These are phyloP conservation scores for Poronia punctata DNA, from an alignment of 495 filamentous ascomycete genomes.

Conservation along the genomic window DNA sequence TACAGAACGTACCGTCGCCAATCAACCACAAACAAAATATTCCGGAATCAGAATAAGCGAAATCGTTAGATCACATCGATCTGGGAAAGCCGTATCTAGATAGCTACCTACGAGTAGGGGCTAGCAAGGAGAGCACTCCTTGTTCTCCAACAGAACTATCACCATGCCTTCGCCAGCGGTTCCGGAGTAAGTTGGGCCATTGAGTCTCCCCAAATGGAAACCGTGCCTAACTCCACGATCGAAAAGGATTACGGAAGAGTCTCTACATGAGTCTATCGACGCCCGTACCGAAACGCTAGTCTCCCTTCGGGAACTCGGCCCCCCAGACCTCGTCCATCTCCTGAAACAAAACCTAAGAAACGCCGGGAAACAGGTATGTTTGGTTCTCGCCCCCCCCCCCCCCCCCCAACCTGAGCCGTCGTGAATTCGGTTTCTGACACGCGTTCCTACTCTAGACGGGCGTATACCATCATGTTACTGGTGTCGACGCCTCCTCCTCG, in stretches of 20 bases:
- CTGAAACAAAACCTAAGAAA: constrained; percentile 74
- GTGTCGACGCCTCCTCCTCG: constrained; percentile 93
- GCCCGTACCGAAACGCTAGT: constrained; percentile 80
- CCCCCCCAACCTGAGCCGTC: background rate
- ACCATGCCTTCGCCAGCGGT: constrained; percentile 84
- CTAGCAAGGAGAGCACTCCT: constrained; percentile 10
- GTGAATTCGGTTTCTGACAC: constrained; percentile 10
- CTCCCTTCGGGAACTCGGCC: constrained; percentile 82
- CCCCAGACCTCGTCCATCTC: constrained; percentile 91
- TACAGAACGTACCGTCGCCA: no score
- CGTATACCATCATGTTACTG: constrained; percentile 97
- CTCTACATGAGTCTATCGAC: constrained; percentile 80
- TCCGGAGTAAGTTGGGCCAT: constrained; percentile 61
- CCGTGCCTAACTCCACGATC: constrained; percentile 1
- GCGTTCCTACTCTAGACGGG: constrained; percentile 54
- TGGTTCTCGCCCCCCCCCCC: background rate
- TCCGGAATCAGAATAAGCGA: no score
- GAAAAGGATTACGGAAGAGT: constrained; percentile 79
- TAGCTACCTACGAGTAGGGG: background rate
- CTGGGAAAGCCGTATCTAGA: background rate
- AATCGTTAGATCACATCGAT: no score
- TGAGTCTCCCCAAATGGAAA: constrained; percentile 9
- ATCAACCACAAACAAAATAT: no score
- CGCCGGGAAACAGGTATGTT: constrained; percentile 54
- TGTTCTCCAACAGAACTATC: constrained; percentile 13